Percentiles rank a stretch among this genome's conserved stretches.
These are phyloP conservation scores for Bipolaris zeicola DNA, from an alignment of 2,329 filamentous ascomycete genomes.

Conservation along the genomic window DNA sequence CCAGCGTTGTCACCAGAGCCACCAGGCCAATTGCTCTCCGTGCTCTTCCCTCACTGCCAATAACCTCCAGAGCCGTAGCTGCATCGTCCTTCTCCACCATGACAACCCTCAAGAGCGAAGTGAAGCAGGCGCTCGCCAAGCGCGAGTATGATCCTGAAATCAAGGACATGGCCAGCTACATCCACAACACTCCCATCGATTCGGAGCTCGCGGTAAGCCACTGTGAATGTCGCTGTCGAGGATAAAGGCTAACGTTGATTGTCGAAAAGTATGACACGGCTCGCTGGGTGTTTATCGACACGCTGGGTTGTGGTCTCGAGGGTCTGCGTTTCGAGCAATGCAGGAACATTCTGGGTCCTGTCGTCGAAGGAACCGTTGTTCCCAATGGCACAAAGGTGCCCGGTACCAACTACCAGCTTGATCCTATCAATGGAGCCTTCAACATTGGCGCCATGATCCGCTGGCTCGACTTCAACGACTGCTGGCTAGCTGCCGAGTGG, in stretches of 20 bases:
- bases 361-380: conserved; percentile 87
- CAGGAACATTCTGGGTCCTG: conserved; percentile 89
- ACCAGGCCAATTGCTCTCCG: conserved; percentile 46
- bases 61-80: conserved; percentile 29
- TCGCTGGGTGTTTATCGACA: conserved; percentile 95
- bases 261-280: conserved; percentile 82
- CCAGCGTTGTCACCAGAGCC: conserved; percentile 42
- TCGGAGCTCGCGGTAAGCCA: conserved; percentile 83
- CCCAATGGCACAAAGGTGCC: conserved; percentile 91
- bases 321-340: conserved; percentile 95
- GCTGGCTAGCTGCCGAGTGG: conserved; percentile 99
- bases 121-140: conserved; percentile 38
- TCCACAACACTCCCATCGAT: conserved; percentile 87
- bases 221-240: too few relatives aligned
- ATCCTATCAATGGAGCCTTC: conserved; percentile 94
- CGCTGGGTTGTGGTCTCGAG: conserved; percentile 94
- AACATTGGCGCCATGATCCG: conserved; percentile 99
- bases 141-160: conserved; percentile 86
- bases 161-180: conserved; percentile 91
- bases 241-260: conserved; percentile 21
- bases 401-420: conserved; percentile 90
- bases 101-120: conserved; percentile 44
- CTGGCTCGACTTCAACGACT: conserved; percentile 99
- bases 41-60: conserved; percentile 29
- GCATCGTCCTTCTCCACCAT: conserved; percentile 47